Base-by-base conservation (phyloP, 2,329 filamentous ascomycete species). In the Aphanoascus verrucosus region DNA sequence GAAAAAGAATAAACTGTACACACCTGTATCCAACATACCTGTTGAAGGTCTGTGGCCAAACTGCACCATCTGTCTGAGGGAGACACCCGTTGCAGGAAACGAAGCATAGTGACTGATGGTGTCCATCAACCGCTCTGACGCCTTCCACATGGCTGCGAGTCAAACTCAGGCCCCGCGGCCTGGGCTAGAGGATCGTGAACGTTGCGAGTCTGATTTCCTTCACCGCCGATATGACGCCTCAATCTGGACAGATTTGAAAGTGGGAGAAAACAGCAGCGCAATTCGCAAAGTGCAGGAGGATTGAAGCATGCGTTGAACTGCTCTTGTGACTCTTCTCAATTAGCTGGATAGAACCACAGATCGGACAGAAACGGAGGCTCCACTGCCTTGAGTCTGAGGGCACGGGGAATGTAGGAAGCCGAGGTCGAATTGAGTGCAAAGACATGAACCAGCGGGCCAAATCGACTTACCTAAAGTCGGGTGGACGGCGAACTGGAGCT, bases 61-160 rank as follows among this genome's bases (percentile, higher is more conserved):
- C 71, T 97, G 91, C 55, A 97, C 91, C 93, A 98, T 98, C 78
- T 98, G 93, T 69, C 93, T 82, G 72, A 98, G 78, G 69, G 90
- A 96, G 64, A 94, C 87, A 65, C 93, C 93, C 12, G 93, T 98
- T 57, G 93, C 93, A 60, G 93, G 93, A 72, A 97, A 98, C 72
- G 83, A 88, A 70, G 89, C 88, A 80, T 96, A 96, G 74, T 96
- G 89, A 72, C 85, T 83, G 84, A 96, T 96, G 77, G 86, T 95
- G 64, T 93, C 86, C 88, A 95, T 93, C 83, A 97, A 74, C 74
- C 82, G 80, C 72, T 90, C 86, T 59, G 86, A 86, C 69, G 84
- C 85, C 77, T 85, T 95, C 91, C 91, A 97, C 90, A 96, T 96
- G 58, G 57, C 70, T 46, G 40, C 49, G 52, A 56, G 50, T 43